Base-by-base conservation (phyloP, 2,329 filamentous ascomycete genomes). In the Pseudogymnoascus sp. region DNA sequence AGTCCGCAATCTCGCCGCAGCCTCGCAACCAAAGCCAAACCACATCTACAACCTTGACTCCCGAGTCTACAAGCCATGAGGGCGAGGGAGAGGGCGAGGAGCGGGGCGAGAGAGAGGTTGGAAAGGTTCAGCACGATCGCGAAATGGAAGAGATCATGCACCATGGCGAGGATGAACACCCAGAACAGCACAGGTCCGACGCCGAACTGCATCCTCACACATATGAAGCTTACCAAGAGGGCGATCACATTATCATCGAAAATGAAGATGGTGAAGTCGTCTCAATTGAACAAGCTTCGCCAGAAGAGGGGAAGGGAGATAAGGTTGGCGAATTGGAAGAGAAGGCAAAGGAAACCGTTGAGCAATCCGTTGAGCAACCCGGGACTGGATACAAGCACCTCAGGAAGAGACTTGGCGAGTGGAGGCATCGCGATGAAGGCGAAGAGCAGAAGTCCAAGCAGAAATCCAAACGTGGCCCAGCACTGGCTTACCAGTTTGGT, bases 251-350 rank as follows among this genome's bases (percentile, higher is more conserved):
- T 40, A 78, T 97, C 6, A 85, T 96, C 63, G 93, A 97, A 75
- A 89, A 96, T 69, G 80, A 87, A 66, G 88, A 96, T 64, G 93
- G 93, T 7, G 93, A 97, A 63, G 93, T 97, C 2, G 74, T 97
- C 5, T 84, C 84, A 17, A 84, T 90, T 0, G 81, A 87, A 67
- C 75, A 83, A 44, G n/a, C n/a, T n/a, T 80, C 74, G 10, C 72
- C 68, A 11, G 44, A 62, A 17, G 31, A 76, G 19, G 74, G 74
- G 21, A 33, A 33, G 28, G n/a, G 17, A 19, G n/a, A 33, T 10
- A 57, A 57, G 50, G 5, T 8, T 68, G 38, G 67, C 68, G 63
- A 68, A 70, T 59, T 62, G 70, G 31, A 66, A 70, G 8, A 72
- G 76, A 53, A 72, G 73, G 17, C 50, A 71, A 38, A 70, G 69